Percentiles rank a stretch among this genome's conserved stretches.
Conservation (phyloP, 306 rosid genomes). For the Gleditsia sinensis region DNA sequence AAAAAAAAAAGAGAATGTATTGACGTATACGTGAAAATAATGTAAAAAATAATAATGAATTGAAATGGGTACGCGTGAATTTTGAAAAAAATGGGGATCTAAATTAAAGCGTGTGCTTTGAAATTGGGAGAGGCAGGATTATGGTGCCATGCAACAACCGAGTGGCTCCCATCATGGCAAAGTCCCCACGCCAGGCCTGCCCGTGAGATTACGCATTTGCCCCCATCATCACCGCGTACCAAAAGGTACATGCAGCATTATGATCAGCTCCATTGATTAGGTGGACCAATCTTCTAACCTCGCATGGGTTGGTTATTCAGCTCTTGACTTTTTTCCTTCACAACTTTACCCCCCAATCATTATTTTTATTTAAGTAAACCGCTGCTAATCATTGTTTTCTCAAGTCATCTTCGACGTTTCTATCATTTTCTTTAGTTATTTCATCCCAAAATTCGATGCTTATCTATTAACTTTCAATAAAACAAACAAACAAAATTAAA, state of each 20-base stretch:
- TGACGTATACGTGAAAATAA: too few relatives aligned
- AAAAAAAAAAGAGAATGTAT: too few relatives aligned
- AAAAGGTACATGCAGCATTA: conserved; percentile 50
- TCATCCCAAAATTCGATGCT: too few relatives aligned
- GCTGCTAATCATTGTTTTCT: neutral
- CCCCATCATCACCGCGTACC: conserved; percentile 47
- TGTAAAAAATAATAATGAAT: too few relatives aligned
- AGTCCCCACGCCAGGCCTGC: conserved; percentile 57
- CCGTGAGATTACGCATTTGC: conserved; percentile 33
- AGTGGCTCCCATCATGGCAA: conserved; percentile 63
- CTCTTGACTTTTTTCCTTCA: conserved; percentile 46
- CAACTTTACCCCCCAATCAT: conserved; percentile 45
- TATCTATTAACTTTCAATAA: too few relatives aligned
- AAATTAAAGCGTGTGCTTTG: too few relatives aligned
- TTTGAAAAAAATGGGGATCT: too few relatives aligned
- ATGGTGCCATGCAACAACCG: conserved; percentile 46
- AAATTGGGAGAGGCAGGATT: too few relatives aligned
- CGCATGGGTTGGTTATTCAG: conserved; percentile 39
- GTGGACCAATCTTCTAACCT: conserved; percentile 45
- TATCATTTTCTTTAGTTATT: neutral
- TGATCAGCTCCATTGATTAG: conserved; percentile 51
- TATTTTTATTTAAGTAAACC: neutral
- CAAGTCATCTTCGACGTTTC: neutral
- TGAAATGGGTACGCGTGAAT: too few relatives aligned
- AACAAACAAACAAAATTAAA: too few relatives aligned